These are phyloP conservation scores for Filosporella fistucella DNA, from an alignment of 495 filamentous ascomycete species.

Conservation along the genomic window DNA sequence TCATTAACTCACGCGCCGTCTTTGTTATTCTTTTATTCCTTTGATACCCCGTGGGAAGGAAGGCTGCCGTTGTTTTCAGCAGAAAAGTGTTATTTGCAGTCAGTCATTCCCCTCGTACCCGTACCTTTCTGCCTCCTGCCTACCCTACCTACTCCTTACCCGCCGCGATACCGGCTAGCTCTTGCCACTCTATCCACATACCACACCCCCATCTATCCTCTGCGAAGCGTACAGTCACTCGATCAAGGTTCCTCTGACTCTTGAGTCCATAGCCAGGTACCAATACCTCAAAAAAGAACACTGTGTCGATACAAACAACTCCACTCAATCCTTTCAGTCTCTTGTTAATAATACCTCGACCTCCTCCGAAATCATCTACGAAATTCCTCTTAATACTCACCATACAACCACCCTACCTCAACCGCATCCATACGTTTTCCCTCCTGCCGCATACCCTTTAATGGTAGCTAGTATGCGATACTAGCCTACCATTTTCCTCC, in stretches of 20 bases:
- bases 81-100: slow-evolving; percentile 4
- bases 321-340: slow-evolving; percentile 30
- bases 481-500: slow-evolving; percentile 21
- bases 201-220: not conserved
- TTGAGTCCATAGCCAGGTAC: slow-evolving; percentile 9
- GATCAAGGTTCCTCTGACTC: not conserved
- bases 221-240: slow-evolving; percentile 17
- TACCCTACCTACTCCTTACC: not conserved
- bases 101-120: not conserved
- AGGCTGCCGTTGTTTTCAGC: slow-evolving; percentile 18
- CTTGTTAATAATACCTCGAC: slow-evolving; percentile 24
- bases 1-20: not conserved
- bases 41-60: slow-evolving; percentile 19
- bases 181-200: slow-evolving; percentile 13
- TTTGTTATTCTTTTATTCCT: slow-evolving; percentile 19
- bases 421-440: slow-evolving; percentile 4
- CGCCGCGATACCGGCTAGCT: slow-evolving; percentile 18
- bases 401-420: slow-evolving; percentile 18
- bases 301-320: slow-evolving; percentile 23
- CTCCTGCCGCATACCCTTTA: slow-evolving; percentile 4
- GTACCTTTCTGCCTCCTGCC: no score
- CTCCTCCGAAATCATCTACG: slow-evolving; percentile 21
- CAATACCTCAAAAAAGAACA: slow-evolving; percentile 11
- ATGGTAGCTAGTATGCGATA: slow-evolving; percentile 16
- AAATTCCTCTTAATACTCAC: slow-evolving; percentile 20